Conservation (phyloP, 2,329 filamentous ascomycete genomes). For the Trichophyton simii region DNA sequence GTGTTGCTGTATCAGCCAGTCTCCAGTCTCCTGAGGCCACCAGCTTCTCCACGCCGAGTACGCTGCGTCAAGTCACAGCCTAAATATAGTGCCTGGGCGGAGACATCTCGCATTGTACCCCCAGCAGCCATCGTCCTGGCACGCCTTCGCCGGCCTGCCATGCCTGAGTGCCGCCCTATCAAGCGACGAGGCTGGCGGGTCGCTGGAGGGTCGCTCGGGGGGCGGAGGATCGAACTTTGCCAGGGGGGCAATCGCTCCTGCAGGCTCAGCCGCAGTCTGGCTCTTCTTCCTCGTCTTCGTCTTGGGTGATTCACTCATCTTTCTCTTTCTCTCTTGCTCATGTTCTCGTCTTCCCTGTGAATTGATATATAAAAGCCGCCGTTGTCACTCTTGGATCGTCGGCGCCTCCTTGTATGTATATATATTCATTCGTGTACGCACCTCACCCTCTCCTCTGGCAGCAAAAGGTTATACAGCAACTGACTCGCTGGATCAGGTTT, state of each 20-base stretch:
- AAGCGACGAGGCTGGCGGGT: not conserved
- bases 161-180: not conserved
- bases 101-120: not conserved
- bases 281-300: not conserved
- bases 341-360: not conserved
- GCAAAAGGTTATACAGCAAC: not conserved
- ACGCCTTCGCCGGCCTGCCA: not conserved
- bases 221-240: not conserved
- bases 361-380: not conserved
- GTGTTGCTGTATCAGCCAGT: not conserved
- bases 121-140: not conserved
- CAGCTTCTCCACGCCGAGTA: not conserved
- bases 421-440: not conserved
- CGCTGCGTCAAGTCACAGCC: not conserved
- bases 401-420: not conserved
- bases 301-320: not conserved
- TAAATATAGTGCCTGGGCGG: not conserved
- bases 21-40: too few relatives aligned
- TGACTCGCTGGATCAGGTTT: not conserved
- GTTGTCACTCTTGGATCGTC: not conserved
- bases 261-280: not conserved
- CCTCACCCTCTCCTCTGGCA: not conserved
- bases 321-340: not conserved
- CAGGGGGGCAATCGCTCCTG: not conserved
- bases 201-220: not conserved